Evolutionary conservation across 192 early-diverging fungal genomes (phyloP), one percentile per base, ranked within the genome.

Genomic region (Entomortierella chlamydospora): DNA sequence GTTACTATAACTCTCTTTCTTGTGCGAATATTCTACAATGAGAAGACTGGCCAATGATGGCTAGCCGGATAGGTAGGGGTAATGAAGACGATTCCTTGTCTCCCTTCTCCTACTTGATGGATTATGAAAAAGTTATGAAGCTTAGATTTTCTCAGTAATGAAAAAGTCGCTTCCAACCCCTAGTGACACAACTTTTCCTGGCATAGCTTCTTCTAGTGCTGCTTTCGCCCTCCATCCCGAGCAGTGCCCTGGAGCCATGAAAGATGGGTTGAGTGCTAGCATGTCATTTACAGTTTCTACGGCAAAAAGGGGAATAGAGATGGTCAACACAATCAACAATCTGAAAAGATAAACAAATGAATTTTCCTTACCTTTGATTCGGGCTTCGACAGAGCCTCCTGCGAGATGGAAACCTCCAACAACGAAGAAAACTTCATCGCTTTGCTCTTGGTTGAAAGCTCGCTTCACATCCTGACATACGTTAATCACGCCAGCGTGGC

Each of bases 401-500:
- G 80, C 67, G 4, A 82, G 49, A 52, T 82, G 80, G 52, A 73
- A 82, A 20, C 80, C 80, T n/a, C 80, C 80, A 4, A 82, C 63
- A 11, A 82, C 67, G 39, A 73, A 73, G 30, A 70, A 74, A 18
- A 82, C 39, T 0, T 60, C 37, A 37, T 64, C 57, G 53, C 50
- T 51, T 13, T 31, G 18, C 4, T 67, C 23, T 1, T 60, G 7
- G 0, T 55, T 49, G 13, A 81, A 81, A 11, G 54, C 70, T 23
- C 41, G 62, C 28, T 73, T 51, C 4, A 71, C 70, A 37, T 81
- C 71, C 42, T 69, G 63, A 26, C 71, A 81, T 18, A 69, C 71
- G 55, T 81, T 81, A 11, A 73, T 63, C 11, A 81, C 65, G 20
- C 79, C 79, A 6, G 79, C 79, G 69, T 81, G 79, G 4, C 70